A percentile compares a stretch with the other conserved stretches of the same genome.
These are phyloP conservation scores for Grosmannia huntii DNA, from an alignment of 2,329 filamentous ascomycete genomes.

Conservation along the genomic window DNA sequence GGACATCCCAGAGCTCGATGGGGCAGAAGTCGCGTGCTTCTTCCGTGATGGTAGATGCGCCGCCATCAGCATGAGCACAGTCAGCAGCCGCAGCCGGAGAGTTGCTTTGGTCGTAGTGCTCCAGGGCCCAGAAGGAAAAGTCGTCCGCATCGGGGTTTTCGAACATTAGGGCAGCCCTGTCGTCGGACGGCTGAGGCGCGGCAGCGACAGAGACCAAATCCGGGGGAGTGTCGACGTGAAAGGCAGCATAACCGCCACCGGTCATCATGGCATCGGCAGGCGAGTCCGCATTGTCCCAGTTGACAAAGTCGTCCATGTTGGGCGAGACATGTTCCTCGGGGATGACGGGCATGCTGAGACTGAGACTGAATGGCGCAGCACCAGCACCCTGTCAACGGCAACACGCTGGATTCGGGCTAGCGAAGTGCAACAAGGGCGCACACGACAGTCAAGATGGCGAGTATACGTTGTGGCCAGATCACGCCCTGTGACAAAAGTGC, in stretches of 20 bases:
- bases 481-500: background rate
- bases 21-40: conserved; percentile 15
- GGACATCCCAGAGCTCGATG: conserved; percentile 24
- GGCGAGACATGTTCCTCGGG: background rate
- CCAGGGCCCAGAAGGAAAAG: conserved; percentile 45
- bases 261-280: background rate
- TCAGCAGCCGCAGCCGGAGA: conserved; percentile 12
- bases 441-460: background rate
- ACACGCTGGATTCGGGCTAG: background rate
- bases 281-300: conserved; percentile 42
- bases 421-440: background rate
- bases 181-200: conserved; percentile 9
- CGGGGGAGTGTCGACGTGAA: background rate
- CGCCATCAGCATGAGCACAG: conserved; percentile 17
- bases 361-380: background rate
- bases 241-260: conserved; percentile 4
- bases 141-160: conserved; percentile 45
- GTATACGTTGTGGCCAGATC: background rate
- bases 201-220: conserved; percentile 12
- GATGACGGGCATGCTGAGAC: background rate
- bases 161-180: conserved; percentile 33
- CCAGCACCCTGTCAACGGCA: background rate
- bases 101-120: conserved; percentile 37
- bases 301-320: conserved; percentile 46
- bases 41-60: too few relatives aligned